These are phyloP conservation scores for Erodium maritimum DNA, from an alignment of 345 rosid genomes.

Conservation along the genomic window DNA sequence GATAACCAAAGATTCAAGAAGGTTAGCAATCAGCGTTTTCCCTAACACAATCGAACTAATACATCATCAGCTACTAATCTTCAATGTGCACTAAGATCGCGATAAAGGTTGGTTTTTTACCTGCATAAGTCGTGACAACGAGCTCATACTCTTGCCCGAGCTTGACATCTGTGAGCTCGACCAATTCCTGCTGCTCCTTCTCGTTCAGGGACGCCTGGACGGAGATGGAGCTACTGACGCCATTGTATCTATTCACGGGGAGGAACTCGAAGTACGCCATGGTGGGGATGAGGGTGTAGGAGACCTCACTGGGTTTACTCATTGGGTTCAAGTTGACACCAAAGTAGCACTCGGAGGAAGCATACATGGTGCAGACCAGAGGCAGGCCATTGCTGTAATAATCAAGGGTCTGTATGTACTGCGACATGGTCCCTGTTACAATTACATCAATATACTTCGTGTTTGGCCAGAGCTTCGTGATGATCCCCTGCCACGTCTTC, in stretches of 20 bases:
- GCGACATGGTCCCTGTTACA: slow-evolving; percentile 38
- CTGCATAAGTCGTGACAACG: slow-evolving; percentile 28
- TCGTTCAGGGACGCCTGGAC: slow-evolving; percentile 10
- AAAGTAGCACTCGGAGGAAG: slow-evolving; percentile 34
- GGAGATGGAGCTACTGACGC: neutral
- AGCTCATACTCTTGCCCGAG: slow-evolving; percentile 32
- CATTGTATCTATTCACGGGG: slow-evolving; percentile 8
- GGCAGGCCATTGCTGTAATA: slow-evolving; percentile 26
- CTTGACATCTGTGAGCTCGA: slow-evolving; percentile 26
- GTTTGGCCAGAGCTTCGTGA: slow-evolving; percentile 29
- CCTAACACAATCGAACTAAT: too few species aligned
- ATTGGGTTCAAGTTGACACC: slow-evolving; percentile 29
- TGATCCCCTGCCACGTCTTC: slow-evolving; percentile 26
- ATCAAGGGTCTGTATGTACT: slow-evolving; percentile 30
- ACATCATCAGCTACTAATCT: too few species aligned
- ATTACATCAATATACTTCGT: slow-evolving; percentile 31
- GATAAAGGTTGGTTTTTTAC: neutral
- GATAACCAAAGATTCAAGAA: too few species aligned
- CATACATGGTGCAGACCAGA: slow-evolving; percentile 31
- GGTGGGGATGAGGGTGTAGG: slow-evolving; percentile 36
- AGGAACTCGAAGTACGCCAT: slow-evolving; percentile 35
- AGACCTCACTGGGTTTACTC: slow-evolving; percentile 29
- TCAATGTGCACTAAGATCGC: too few species aligned
- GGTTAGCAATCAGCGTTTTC: too few species aligned
- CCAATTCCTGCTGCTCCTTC: slow-evolving; percentile 13